These are phyloP conservation scores for Henckelia pumila DNA, from an alignment of 257 asterid genomes.

Conservation along the genomic window DNA sequence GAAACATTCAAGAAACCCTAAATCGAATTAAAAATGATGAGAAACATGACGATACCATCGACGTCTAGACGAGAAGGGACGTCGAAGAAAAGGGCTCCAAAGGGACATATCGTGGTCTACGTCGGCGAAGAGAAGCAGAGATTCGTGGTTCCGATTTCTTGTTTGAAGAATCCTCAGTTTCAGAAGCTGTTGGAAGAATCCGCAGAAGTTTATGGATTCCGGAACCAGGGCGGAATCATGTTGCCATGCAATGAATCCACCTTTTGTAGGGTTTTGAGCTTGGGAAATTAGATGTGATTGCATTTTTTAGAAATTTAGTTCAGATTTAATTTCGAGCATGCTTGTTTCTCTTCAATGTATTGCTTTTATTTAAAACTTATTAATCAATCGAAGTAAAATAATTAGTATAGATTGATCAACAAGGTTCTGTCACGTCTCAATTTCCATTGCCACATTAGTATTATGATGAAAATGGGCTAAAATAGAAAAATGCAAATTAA, in stretches of 20 bases:
- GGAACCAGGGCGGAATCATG: constrained; percentile 36
- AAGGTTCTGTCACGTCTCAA: too few species aligned
- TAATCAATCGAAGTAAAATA: too few species aligned
- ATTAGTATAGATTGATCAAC: too few species aligned
- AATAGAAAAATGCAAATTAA: too few species aligned
- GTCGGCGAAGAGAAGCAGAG: constrained; percentile 50
- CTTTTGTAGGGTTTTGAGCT: constrained; percentile 34
- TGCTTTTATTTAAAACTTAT: too few species aligned
- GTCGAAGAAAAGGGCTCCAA: constrained; percentile 37
- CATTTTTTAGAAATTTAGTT: too few species aligned
- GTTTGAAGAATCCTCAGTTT: constrained; percentile 46
- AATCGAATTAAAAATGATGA: constrained; percentile 30
- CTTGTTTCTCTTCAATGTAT: too few species aligned
- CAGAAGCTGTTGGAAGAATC: constrained; percentile 51
- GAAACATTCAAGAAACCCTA: not conserved
- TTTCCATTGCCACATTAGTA: too few species aligned
- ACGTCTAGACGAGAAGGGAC: too few species aligned
- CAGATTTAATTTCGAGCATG: too few species aligned
- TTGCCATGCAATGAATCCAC: constrained; percentile 56
- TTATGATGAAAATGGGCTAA: too few species aligned
- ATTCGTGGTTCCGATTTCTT: constrained; percentile 50
- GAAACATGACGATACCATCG: not conserved
- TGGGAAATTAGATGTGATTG: too few species aligned
- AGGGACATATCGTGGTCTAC: constrained; percentile 65
- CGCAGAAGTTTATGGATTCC: constrained; percentile 58